Percentiles rank a stretch among this genome's conserved stretches.
Evolutionary conservation across 2,329 filamentous ascomycete genomes (phyloP).

Genomic region (Colletotrichum sp.): DNA sequence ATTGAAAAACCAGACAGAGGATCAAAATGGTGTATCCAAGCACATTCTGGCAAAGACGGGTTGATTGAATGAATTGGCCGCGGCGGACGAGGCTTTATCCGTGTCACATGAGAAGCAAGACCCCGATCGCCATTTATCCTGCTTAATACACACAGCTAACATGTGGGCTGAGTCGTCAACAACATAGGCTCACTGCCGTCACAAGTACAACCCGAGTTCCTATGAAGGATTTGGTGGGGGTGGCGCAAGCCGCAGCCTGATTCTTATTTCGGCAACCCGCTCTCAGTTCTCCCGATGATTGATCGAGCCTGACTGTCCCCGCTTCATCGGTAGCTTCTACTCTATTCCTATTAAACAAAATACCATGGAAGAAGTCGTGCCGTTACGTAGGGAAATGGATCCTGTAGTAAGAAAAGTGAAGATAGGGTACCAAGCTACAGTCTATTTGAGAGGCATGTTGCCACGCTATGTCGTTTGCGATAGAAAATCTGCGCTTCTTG

Average conservation of each 20-base stretch:
- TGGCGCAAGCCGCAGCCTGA: background rate
- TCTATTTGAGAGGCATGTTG: background rate
- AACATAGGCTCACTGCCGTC: background rate
- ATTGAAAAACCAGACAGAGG: background rate
- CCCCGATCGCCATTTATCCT: background rate
- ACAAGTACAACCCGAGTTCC: background rate
- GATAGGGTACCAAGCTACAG: background rate
- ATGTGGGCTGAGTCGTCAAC: background rate
- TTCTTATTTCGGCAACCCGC: background rate
- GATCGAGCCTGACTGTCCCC: background rate
- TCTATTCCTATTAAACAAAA: background rate
- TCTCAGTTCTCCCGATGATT: background rate
- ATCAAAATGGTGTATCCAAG: accelerated
- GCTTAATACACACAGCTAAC: background rate
- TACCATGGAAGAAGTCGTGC: accelerated
- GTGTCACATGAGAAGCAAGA: background rate
- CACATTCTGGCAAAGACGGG: background rate
- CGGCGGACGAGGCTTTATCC: background rate
- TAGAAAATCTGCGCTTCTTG: no score
- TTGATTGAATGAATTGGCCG: background rate
- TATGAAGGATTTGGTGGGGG: background rate
- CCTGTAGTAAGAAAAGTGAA: accelerated
- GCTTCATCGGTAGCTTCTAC: background rate
- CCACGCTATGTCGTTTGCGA: no score
- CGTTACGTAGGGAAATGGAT: background rate